Base-by-base conservation (phyloP, 2,329 filamentous ascomycete genomes). In the Ascochyta clinopodiicola region DNA sequence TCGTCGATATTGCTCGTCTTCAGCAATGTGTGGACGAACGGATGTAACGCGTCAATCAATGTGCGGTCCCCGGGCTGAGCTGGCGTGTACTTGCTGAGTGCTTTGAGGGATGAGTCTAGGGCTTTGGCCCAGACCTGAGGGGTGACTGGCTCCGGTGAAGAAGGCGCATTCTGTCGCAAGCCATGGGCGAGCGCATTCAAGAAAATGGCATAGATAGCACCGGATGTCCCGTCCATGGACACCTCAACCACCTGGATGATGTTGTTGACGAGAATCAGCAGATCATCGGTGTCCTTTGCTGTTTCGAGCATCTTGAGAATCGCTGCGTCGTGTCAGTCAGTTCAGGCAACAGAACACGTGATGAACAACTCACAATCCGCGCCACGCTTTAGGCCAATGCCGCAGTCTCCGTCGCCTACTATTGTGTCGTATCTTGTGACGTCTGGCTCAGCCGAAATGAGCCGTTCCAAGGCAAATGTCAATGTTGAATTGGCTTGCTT, bases 341-440 rank as follows among this genome's bases (percentile, higher is more conserved):
- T 51, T n/a, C 31, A 67, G 57, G 54, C 57, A 62, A 47, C 57
- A 43, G 46, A 55, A 6, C 58, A 66, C 56, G 83, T 63, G 60
- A 62, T 32, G 21, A 9, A 51, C 81, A 44, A 59, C 70, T 46
- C 53, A 75, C 74, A 86, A 81, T 96, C 88, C n/a, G 92, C 92
- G 44, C 92, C 92, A 59, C 92, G 87, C 79, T 91, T 92, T 58
- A 96, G 80, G 5, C 91, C 91, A 54, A 92, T 90, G 9, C 92
- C 92, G 69, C 92, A 96, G 76, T 96, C 92, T 42, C 92, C 92
- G 70, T 96, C 92, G 37, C 92, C 92, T 22, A 96, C 91, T 12
- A 95, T 86, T 0, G 91, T 96, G 69, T 90, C 88, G 69, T 83
- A 90, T 50, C 79, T 82, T 10, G 88, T 90, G 50, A 90, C 79